Conservation (phyloP, 2,329 filamentous ascomycete species). For the Orbilia javanica region DNA sequence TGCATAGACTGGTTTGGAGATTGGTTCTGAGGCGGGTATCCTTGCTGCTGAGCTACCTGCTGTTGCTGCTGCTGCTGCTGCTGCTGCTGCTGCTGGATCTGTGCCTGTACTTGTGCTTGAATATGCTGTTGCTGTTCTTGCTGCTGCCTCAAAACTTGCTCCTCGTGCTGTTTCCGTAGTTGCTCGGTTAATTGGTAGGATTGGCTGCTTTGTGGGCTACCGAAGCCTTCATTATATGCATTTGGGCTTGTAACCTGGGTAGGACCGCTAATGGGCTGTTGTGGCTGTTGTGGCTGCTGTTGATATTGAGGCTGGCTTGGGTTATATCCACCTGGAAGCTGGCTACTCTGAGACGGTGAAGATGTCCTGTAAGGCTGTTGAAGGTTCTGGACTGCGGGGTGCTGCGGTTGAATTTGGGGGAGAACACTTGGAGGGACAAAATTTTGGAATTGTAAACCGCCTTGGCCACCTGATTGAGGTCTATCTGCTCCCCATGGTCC, state of each 20-base stretch:
- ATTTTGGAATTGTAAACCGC: slow-evolving; percentile 48
- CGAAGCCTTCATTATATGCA: slow-evolving; percentile 22
- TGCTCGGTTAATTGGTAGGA: slow-evolving; percentile 40
- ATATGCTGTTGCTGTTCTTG: slow-evolving; percentile 43
- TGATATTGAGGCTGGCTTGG: slow-evolving; percentile 32
- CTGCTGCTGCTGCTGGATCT: slow-evolving; percentile 35
- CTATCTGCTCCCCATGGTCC: slow-evolving; percentile 40
- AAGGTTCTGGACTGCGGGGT: slow-evolving; percentile 44
- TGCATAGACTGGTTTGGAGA: slow-evolving; percentile 35
- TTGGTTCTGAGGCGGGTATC: slow-evolving; percentile 26
- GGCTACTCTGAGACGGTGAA: slow-evolving; percentile 41
- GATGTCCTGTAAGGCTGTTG: slow-evolving; percentile 42
- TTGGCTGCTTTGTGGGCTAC: slow-evolving; percentile 18
- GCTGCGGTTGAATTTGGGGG: slow-evolving; percentile 26
- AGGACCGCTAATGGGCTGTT: slow-evolving; percentile 29
- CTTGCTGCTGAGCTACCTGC: slow-evolving; percentile 25
- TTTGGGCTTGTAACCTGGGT: slow-evolving; percentile 2
- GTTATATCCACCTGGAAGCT: slow-evolving; percentile 32
- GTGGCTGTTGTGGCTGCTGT: slow-evolving; percentile 25
- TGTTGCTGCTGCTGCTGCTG: slow-evolving; percentile 32
- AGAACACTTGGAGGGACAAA: slow-evolving; percentile 29
- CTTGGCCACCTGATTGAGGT: slow-evolving; percentile 47
- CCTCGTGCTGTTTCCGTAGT: slow-evolving; percentile 47
- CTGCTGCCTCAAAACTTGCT: slow-evolving; percentile 43
- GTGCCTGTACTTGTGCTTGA: slow-evolving; percentile 29